Evolutionary conservation across 1,284 basidiomycete genomes (phyloP).

Genomic region (Puccinia horiana): DNA sequence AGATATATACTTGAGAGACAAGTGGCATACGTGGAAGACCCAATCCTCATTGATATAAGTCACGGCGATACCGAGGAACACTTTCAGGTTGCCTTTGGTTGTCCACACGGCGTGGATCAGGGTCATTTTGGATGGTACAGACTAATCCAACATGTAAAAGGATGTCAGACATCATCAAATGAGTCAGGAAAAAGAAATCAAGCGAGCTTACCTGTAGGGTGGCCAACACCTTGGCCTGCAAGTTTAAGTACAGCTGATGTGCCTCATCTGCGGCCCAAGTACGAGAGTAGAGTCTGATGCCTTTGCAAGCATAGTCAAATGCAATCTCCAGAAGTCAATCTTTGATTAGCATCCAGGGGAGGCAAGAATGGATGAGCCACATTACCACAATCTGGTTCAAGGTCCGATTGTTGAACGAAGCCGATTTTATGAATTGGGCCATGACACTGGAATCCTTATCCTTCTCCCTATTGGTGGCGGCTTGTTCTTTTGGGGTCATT

Average conservation of each 20-base stretch:
- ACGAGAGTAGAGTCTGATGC: background rate
- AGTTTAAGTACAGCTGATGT: background rate
- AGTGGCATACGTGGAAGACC: background rate
- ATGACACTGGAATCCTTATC: background rate
- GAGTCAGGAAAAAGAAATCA: background rate
- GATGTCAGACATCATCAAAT: background rate
- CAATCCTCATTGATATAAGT: background rate
- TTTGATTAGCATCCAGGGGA: background rate
- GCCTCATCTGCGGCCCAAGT: background rate
- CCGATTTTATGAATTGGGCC: background rate
- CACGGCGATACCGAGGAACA: background rate
- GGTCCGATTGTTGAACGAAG: background rate
- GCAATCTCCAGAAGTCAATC: background rate
- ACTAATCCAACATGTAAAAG: background rate
- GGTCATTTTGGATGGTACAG: background rate
- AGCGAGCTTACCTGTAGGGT: background rate
- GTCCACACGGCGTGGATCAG: constrained; percentile 15
- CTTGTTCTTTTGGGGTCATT: background rate
- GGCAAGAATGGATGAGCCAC: background rate
- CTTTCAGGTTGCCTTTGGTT: background rate
- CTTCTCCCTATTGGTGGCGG: background rate
- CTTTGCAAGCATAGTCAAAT: background rate
- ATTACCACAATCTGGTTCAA: background rate
- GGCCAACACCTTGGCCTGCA: background rate
- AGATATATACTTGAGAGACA: background rate